Evolutionary conservation across 208 protist genomes (phyloP), one percentile per base, ranked within the genome.

Genomic region (Trypanosoma avium): DNA sequence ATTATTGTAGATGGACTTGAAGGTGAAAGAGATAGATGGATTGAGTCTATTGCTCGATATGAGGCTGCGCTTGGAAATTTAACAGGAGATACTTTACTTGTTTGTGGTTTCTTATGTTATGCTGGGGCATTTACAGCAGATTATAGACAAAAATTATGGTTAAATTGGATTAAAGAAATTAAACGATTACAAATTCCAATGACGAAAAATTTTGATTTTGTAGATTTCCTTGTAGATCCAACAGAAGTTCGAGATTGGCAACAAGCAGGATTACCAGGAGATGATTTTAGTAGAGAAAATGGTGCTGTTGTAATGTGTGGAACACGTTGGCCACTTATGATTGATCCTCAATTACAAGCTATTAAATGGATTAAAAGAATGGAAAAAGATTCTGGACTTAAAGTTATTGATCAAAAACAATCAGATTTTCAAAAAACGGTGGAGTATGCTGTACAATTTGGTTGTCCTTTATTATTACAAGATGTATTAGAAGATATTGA

Each of bases 321-420:
- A 21, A 81, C 86, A 30, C 93, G 97, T 61, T 99, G 98, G 86
- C 98, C 98, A 24, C 89, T 99, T 21, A 99, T 99, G 90, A 98
- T 99, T 64, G 98, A 99, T 77, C 98, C 98, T 42, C 98, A 99
- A 85, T 88, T 90, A 73, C 98, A 99, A 84, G 98, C 98, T 5
- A 99, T 98, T 73, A 98, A 98, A 82, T 99, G 98, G 98, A 93
- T 99, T 40, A 98, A 99, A 71, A 92, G 93, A 12, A 96, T 96
- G 84, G 95, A 98, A 82, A 84, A 92, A 29, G 85, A 97, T 60
- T 90, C 86, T 62, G 84, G 94, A 6, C 82, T 99, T 12, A 93
- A 97, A 74, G 79, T 99, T 29, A 88, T 98, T 55, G 90, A 98
- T 67, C 82, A 89, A 22, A 98, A 98, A 77, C 89, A 98, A 70